These are phyloP conservation scores for Celoporthe dispersa DNA, from an alignment of 2,329 filamentous ascomycete genomes.

Conservation along the genomic window DNA sequence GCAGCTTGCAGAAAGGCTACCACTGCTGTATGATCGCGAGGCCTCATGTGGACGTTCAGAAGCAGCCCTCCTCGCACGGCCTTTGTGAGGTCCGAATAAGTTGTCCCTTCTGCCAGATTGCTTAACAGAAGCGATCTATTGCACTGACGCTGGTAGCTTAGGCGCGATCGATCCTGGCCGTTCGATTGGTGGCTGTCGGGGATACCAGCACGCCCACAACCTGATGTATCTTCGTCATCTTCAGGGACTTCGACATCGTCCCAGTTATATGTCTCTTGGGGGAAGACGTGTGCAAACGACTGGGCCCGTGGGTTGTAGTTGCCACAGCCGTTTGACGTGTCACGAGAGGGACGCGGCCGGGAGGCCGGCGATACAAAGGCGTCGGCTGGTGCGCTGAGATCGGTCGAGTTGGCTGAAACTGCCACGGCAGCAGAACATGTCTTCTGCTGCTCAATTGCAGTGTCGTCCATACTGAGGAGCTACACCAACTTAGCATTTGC, in stretches of 20 bases:
- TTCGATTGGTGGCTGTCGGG: constrained; percentile 26
- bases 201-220: constrained; percentile 25
- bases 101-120: constrained; percentile 65
- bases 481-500: constrained; percentile 18
- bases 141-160: constrained; percentile 44
- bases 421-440: not conserved
- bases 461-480: constrained; percentile 38
- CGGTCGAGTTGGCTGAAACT: constrained; percentile 6
- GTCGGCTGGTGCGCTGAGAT: constrained; percentile 6
- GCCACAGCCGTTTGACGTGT: constrained; percentile 9
- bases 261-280: constrained; percentile 28
- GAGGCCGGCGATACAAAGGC: not conserved
- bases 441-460: constrained; percentile 32
- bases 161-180: constrained; percentile 26
- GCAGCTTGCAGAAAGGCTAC: constrained; percentile 72
- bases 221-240: constrained; percentile 12
- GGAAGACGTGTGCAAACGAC: constrained; percentile 20
- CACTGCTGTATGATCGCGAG: constrained; percentile 61
- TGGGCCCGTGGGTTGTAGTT: constrained; percentile 22
- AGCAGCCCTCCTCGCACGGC: constrained; percentile 72
- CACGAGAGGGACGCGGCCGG: not conserved
- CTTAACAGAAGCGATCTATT: constrained; percentile 64
- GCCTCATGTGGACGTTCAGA: constrained; percentile 68
- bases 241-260: constrained; percentile 26
- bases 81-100: constrained; percentile 67